phyloP scores from a whole-genome alignment of 257 asterid genomes.

The Echites panduratus region DNA sequence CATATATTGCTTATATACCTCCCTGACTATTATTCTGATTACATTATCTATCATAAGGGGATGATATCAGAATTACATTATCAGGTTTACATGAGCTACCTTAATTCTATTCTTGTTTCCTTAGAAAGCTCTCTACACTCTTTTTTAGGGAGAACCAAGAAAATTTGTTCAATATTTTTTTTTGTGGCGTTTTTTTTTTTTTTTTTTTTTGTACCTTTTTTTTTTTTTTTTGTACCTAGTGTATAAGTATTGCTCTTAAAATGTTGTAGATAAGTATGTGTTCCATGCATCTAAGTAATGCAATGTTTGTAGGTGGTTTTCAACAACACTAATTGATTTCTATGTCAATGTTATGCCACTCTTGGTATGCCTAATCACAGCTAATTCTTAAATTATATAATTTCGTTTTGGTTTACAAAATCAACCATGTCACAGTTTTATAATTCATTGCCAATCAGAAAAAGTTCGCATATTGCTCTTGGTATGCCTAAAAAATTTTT shows the following conservation, averaged over 20 bases:
- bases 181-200: neutral
- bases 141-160: neutral
- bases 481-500: no score
- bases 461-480: no score
- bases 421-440: no score
- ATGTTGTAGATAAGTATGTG: neutral
- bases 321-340: slow-evolving; percentile 68
- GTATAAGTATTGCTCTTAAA: neutral
- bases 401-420: neutral
- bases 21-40: neutral
- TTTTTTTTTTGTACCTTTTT: no score
- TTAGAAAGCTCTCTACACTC: neutral
- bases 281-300: slow-evolving; percentile 11
- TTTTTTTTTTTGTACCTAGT: neutral
- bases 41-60: neutral
- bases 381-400: neutral
- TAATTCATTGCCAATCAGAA: no score
- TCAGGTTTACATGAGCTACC: no score
- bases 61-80: no score
- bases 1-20: neutral
- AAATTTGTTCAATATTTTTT: neutral
- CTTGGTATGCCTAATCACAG: slow-evolving; percentile 38
- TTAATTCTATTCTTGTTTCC: neutral
- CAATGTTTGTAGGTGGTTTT: slow-evolving; percentile 61
- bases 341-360: slow-evolving; percentile 48